Conservation (phyloP, 805 yeast species). For the Lipomyces starkeyi region DNA sequence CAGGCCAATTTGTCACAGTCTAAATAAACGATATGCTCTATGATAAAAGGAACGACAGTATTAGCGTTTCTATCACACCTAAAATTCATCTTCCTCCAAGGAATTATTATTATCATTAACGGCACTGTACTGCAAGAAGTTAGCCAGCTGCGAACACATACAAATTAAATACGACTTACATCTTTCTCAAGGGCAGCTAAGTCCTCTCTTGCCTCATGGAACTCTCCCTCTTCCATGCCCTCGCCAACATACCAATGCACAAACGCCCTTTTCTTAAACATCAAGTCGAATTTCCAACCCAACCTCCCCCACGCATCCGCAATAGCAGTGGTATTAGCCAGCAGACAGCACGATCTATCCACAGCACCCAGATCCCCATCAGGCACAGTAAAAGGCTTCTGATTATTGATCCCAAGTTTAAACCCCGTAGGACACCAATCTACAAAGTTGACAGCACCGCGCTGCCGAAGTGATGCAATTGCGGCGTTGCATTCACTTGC, state of each 20-base stretch:
- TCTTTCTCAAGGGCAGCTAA: constrained; percentile 97
- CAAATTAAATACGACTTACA: constrained; percentile 37
- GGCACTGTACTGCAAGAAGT: not conserved
- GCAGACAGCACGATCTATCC: constrained; percentile 96
- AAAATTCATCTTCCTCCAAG: constrained; percentile 8
- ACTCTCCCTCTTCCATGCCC: constrained; percentile 99
- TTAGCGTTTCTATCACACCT: not conserved
- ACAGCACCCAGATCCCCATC: constrained; percentile 91
- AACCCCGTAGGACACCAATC: constrained; percentile 99
- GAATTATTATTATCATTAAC: constrained; percentile 1
- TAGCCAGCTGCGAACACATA: not conserved
- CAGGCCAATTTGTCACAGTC: not conserved
- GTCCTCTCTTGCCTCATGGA: constrained; percentile 98
- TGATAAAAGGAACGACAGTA: not conserved
- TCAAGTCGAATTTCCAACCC: constrained; percentile 94
- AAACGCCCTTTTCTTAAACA: constrained; percentile 98
- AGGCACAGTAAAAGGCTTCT: constrained; percentile 92
- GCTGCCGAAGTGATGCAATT: constrained; percentile 89
- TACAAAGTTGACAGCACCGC: constrained; percentile 94
- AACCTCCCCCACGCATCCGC: constrained; percentile 99
- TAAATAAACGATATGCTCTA: not conserved
- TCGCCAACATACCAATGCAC: constrained; percentile 99
- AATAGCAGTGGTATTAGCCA: constrained; percentile 98
- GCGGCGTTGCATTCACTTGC: constrained; percentile 97
- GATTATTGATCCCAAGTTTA: constrained; percentile 98